phyloP scores from a whole-genome alignment of 768 basidiomycete genomes.

The Boletus sp. region DNA sequence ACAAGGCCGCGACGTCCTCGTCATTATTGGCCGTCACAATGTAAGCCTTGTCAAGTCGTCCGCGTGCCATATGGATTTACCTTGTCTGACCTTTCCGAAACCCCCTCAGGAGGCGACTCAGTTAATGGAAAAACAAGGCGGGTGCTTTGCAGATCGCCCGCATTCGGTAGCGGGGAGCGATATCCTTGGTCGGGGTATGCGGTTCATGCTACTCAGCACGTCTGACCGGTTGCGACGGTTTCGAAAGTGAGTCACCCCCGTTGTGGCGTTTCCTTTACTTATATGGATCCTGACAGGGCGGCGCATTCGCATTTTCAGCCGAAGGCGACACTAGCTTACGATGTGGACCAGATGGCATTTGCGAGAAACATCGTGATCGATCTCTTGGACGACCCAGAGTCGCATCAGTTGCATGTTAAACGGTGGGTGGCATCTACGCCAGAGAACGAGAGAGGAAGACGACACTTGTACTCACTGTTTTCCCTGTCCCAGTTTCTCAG shows the following conservation, averaged over 20 bases:
- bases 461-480: background rate
- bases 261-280: background rate
- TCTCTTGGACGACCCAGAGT: slow-evolving; percentile 23
- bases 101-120: slow-evolving; percentile 42
- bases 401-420: slow-evolving; percentile 25
- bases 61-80: background rate
- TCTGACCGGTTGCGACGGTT: slow-evolving; percentile 60
- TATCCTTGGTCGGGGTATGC: slow-evolving; percentile 57
- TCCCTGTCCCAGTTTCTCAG: slow-evolving; percentile 20
- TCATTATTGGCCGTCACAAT: slow-evolving; percentile 27
- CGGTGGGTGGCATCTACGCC: slow-evolving; percentile 33
- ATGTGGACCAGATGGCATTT: slow-evolving; percentile 44
- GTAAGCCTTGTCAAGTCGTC: background rate
- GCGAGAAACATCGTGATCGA: slow-evolving; percentile 22
- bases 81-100: background rate
- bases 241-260: slow-evolving; percentile 40
- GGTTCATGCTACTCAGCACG: slow-evolving; percentile 48
- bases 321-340: slow-evolving; percentile 44
- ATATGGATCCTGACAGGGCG: slow-evolving; percentile 33
- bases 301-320: slow-evolving; percentile 55
- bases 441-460: background rate
- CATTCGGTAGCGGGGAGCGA: slow-evolving; percentile 53
- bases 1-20: slow-evolving; percentile 25
- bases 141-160: slow-evolving; percentile 49
- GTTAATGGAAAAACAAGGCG: slow-evolving; percentile 61